Evolutionary conservation across 148 eudicot species (phyloP), one percentile per base, ranked within the genome.

Genomic region (Vaccinium myrtillus): DNA sequence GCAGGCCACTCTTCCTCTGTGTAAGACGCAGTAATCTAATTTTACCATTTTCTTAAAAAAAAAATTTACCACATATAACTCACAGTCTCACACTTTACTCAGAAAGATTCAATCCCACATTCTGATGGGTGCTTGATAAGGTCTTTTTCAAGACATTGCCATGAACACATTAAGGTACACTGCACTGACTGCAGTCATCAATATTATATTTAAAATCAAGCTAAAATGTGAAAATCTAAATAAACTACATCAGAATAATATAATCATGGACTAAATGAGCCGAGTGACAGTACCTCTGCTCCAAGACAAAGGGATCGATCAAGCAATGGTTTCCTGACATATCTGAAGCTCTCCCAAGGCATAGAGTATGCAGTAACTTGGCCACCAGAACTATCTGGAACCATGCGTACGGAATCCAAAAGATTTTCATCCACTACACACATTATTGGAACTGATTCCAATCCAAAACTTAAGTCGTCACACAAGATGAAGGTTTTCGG

Each of bases 271-370:
- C 54, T 4, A 71, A 1, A 32, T 73, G n/a, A 67, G 77, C 65
- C 21, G 36, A 56, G 73, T 63, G 81, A 87, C 78, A 27, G 30
- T 93, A 96, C 99, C 99, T 93, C 93, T n/a, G 86, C 71, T 81
- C 90, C 88, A 85, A 85, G 84, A 84, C 80, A 83, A 89, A 91
- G 79, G 75, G 95, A 92, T 87, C 56, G 86, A 87, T 89, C 89
- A 51, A 91, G 70, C 84, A 89, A 81, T 54, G 96, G 93, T 90
- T 92, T 94, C 74, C 86, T 91, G 23, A 84, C 92, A 89, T 97
- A 97, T 13, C 88, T 92, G 87, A 97, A 97, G 87, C 93, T 82
- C 87, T 97, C 98, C 99, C 99, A 97, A 46, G 99, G 99, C 90
- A 94, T 88, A 86, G 92, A 90, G 73, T 49, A 79, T 59, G 75